Percentiles rank a stretch among this genome's conserved stretches.
Conservation (phyloP, 2,329 filamentous ascomycete species). For the Aspergillus ochraceoroseus region DNA sequence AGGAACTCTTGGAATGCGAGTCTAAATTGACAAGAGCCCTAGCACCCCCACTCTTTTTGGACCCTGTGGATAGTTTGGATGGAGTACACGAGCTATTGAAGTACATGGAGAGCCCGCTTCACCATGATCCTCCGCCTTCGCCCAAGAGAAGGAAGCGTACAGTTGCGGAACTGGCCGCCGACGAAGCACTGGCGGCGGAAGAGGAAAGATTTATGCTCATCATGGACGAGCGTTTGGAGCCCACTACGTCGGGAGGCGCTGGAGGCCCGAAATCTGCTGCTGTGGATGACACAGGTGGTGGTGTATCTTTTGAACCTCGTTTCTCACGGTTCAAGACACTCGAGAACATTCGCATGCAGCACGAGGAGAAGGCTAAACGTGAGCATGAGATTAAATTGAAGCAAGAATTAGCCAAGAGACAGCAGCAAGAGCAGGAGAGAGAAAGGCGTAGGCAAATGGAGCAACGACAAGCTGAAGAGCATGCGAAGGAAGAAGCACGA, state of each 20-base stretch:
- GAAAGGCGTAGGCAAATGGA: conserved; percentile 46
- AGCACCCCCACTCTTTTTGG: conserved; percentile 68
- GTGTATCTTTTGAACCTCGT: conserved; percentile 71
- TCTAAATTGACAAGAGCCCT: conserved; percentile 69
- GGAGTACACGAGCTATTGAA: conserved; percentile 69
- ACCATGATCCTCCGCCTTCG: conserved; percentile 69
- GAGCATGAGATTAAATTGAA: conserved; percentile 47
- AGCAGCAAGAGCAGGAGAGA: conserved; percentile 47
- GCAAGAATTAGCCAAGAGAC: conserved; percentile 48
- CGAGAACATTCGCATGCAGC: conserved; percentile 73
- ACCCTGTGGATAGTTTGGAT: conserved; percentile 64
- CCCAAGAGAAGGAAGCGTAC: conserved; percentile 91
- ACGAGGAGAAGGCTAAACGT: conserved; percentile 61
- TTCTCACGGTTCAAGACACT: conserved; percentile 92
- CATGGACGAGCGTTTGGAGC: conserved; percentile 74
- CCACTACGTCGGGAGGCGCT: conserved; percentile 55
- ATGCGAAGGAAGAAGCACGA: conserved; percentile 38
- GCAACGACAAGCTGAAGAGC: conserved; percentile 44
- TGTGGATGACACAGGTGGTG: conserved; percentile 66
- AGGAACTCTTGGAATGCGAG: conserved; percentile 69
- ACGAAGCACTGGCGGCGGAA: conserved; percentile 84
- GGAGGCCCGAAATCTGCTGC: conserved; percentile 59
- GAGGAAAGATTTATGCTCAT: conserved; percentile 90
- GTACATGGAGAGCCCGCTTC: conserved; percentile 67
- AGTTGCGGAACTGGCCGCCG: conserved; percentile 87